Conservation (phyloP, 495 filamentous ascomycete genomes). For the Hyaloscypha bicolor region DNA sequence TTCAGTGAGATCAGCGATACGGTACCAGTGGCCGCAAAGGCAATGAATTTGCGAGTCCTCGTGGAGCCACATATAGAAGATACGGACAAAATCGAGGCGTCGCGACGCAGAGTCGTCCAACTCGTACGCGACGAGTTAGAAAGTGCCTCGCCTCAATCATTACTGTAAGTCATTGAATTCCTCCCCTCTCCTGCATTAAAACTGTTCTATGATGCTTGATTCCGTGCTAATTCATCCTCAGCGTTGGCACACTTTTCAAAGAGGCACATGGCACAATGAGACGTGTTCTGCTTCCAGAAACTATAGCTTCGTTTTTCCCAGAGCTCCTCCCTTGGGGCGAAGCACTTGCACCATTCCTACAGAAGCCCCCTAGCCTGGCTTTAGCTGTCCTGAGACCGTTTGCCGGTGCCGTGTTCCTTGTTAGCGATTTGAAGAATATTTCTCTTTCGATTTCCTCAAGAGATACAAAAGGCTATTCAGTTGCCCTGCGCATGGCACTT, state of each 20-base stretch:
- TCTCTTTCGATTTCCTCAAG: slow-evolving; percentile 39
- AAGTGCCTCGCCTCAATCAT: slow-evolving; percentile 32
- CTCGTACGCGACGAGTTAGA: neutral
- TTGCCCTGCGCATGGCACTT: slow-evolving; percentile 70
- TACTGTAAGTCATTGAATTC: slow-evolving; percentile 39
- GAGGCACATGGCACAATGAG: slow-evolving; percentile 38
- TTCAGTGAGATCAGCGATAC: slow-evolving; percentile 39
- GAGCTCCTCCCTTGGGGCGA: slow-evolving; percentile 43
- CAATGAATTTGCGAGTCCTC: neutral
- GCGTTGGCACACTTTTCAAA: slow-evolving; percentile 47
- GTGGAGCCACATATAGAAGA: neutral
- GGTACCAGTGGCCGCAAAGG: neutral
- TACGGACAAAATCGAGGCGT: neutral
- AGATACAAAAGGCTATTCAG: slow-evolving; percentile 70
- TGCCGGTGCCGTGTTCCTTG: slow-evolving; percentile 69
- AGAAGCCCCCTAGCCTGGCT: slow-evolving; percentile 57
- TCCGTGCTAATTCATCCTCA: slow-evolving; percentile 17
- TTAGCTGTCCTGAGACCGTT: slow-evolving; percentile 73
- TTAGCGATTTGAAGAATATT: slow-evolving; percentile 36
- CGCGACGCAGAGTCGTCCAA: neutral
- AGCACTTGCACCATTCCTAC: slow-evolving; percentile 60
- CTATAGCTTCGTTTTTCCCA: slow-evolving; percentile 42
- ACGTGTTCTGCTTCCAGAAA: slow-evolving; percentile 14
- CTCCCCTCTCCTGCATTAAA: neutral
- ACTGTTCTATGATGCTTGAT: neutral